Evolutionary conservation across 306 rosid species (phyloP).

Genomic region (Trifolium fragiferum): DNA sequence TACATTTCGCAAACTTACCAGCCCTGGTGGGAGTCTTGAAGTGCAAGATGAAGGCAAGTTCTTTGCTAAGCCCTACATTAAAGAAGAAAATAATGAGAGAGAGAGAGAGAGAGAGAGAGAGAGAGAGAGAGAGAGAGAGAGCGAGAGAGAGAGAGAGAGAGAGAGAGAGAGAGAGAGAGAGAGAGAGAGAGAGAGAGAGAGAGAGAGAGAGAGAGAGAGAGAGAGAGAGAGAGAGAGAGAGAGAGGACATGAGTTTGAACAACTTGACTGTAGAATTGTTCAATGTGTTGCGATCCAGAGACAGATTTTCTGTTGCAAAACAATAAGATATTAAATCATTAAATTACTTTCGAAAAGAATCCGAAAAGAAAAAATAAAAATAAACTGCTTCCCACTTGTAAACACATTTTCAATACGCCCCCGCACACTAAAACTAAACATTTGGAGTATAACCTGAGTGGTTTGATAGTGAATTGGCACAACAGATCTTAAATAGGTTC

Average conservation of each 20-base stretch:
- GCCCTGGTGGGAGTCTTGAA: constrained; percentile 69
- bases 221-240: too few relatives aligned
- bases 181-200: too few relatives aligned
- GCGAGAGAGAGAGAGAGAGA: too few relatives aligned
- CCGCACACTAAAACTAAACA: background rate
- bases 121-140: too few relatives aligned
- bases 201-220: too few relatives aligned
- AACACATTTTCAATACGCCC: background rate
- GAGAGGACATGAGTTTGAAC: constrained; percentile 77
- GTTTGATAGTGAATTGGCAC: too few relatives aligned
- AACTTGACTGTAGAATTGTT: constrained; percentile 58
- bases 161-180: too few relatives aligned
- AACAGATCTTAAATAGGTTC: too few relatives aligned
- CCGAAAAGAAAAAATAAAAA: background rate
- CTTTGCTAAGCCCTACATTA: constrained; percentile 66
- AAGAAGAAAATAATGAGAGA: constrained; percentile 12
- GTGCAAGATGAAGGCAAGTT: constrained; percentile 79
- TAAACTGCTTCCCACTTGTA: background rate
- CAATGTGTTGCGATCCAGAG: constrained; percentile 70
- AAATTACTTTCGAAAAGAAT: background rate
- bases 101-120: too few relatives aligned
- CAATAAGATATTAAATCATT: constrained; percentile 9
- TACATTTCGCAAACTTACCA: constrained; percentile 55
- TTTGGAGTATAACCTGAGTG: background rate
- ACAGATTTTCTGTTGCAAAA: constrained; percentile 66